phyloP scores from a whole-genome alignment of 495 filamentous ascomycete species.

The Lichenothelia convexa region DNA sequence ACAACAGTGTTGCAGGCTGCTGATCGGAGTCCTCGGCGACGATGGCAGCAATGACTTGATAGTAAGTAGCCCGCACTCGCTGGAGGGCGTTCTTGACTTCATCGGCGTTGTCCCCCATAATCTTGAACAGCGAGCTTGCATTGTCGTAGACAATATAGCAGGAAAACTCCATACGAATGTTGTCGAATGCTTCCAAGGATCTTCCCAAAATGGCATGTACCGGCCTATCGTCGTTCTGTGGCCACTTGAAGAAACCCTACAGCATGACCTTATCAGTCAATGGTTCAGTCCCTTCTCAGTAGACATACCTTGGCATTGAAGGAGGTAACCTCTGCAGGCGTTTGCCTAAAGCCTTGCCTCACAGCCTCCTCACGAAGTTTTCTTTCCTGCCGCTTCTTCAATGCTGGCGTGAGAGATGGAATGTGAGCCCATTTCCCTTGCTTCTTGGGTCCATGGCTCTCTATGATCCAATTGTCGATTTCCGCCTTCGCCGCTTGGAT shows the following conservation, averaged over 20 bases:
- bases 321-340: conserved; percentile 2
- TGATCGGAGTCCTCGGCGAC: no score
- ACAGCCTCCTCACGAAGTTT: conserved; percentile 4
- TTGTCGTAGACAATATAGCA: conserved; percentile 10
- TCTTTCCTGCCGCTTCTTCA: conserved; percentile 4
- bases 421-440: conserved; percentile 6
- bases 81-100: conserved; percentile 5
- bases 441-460: conserved; percentile 1
- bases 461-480: conserved; percentile 3
- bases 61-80: conserved; percentile 7
- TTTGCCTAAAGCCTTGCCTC: conserved; percentile 7
- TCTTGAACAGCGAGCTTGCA: conserved; percentile 4
- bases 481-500: conserved; percentile 2
- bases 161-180: conserved; percentile 10
- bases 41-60: conserved; percentile 11
- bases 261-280: no score
- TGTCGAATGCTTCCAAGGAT: conserved; percentile 12
- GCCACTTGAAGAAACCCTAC: conserved; percentile 10
- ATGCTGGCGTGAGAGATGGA: conserved; percentile 6
- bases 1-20: conserved; percentile 2
- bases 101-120: conserved; percentile 5
- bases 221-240: conserved; percentile 6
- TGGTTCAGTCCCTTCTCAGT: neutral
- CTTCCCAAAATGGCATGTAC: conserved; percentile 8
- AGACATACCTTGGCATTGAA: conserved; percentile 6